Percentiles rank a stretch among this genome's conserved stretches.
These are phyloP conservation scores for Penicillium sp. DNA, from an alignment of 2,329 filamentous ascomycete genomes.

Conservation along the genomic window DNA sequence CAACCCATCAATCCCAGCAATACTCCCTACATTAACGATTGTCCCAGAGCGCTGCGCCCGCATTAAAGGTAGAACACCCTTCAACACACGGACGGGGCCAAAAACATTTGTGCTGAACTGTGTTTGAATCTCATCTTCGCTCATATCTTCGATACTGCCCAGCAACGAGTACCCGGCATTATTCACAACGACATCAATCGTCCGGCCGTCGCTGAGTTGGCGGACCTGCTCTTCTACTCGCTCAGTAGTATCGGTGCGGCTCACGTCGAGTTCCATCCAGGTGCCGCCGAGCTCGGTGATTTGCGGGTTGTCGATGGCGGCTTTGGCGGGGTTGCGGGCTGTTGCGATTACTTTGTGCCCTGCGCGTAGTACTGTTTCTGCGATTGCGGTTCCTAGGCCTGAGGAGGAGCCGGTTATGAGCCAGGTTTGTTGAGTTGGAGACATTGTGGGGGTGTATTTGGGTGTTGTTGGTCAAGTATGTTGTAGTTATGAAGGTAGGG, in stretches of 20 bases:
- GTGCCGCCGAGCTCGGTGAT: conserved; percentile 13
- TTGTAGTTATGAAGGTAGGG: too few relatives aligned
- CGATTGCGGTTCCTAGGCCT: conserved; percentile 37
- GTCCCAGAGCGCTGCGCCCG: conserved; percentile 38
- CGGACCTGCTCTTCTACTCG: background rate
- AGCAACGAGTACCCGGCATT: conserved; percentile 25
- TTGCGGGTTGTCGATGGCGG: conserved; percentile 6
- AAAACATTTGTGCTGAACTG: conserved; percentile 47
- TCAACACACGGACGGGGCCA: conserved; percentile 45
- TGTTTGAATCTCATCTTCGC: conserved; percentile 19
- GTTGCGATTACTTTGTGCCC: conserved; percentile 39
- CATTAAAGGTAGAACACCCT: conserved; percentile 44
- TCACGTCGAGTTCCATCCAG: conserved; percentile 17
- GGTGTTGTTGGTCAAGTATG: background rate
- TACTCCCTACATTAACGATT: conserved; percentile 54
- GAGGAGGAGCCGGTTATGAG: conserved; percentile 42
- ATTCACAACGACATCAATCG: conserved; percentile 20
- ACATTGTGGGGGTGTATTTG: background rate
- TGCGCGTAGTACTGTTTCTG: conserved; percentile 32
- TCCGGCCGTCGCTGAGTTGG: background rate
- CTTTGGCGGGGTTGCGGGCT: conserved; percentile 28
- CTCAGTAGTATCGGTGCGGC: background rate
- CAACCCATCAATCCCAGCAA: conserved; percentile 49
- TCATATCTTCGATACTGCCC: conserved; percentile 27
- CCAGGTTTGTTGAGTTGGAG: conserved; percentile 12